Evolutionary conservation across 371 early-diverging fungal genomes (phyloP), one percentile per base, ranked within the genome.

Genomic region (Mortierella polycephala): DNA sequence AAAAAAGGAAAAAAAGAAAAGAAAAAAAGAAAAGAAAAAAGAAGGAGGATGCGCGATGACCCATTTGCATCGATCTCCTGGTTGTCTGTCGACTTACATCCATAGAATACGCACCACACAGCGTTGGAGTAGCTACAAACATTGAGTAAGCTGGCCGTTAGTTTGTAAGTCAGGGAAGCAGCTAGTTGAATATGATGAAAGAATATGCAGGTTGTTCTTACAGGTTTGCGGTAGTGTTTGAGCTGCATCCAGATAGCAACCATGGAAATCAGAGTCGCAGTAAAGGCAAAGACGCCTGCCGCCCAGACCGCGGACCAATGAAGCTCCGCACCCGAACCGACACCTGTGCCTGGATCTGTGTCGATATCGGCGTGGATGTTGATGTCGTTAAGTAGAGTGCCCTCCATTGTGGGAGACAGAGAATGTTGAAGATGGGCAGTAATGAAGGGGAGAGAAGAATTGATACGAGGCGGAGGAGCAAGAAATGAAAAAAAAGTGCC

Each of bases 181-280:
- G 37, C 58, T 37, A 54, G 21, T 50, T 20, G 7, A 58, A 56
- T n/a, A 62, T 40, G 56, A 10, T 13, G 20, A 12, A 61, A 20
- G 60, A 59, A 58, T 0, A 37, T 1, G 14, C 18, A 20, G 60
- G 18, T 37, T 56, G 21, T 49, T 13, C 82, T 75, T 85, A 92
- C 95, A 54, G 97, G 97, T 71, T 95, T 88, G 72, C 94, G 84
- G 76, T 96, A 97, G 84, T 94, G 90, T 69, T 96, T 96, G 84
- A 95, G 88, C 75, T 97, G 97, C 54, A 89, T 82, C 87, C 90
- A 91, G 64, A 95, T 93, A 16, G 94, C 87, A 23, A 85, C 82
- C 21, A 92, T 59, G 10, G 96, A 92, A 39, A 94, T 87, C 52
- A 85, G 74, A 42, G 64, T 67, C 11, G 68, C 57, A 46, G 50